Evolutionary conservation across 2,329 filamentous ascomycete genomes (phyloP).

Genomic region (Fusarium penzigii): DNA sequence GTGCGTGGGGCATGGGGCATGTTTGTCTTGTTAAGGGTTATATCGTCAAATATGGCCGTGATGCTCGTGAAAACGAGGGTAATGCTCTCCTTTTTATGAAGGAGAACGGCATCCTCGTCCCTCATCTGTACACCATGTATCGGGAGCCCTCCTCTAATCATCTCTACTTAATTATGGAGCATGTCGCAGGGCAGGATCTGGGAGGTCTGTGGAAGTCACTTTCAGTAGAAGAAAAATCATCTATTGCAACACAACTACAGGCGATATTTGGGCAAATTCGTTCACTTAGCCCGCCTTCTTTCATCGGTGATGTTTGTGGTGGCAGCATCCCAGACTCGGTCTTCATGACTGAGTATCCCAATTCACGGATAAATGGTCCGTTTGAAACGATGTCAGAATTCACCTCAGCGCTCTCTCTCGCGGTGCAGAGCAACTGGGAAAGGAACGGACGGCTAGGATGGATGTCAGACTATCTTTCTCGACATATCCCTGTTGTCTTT

Average conservation of each 20-base stretch:
- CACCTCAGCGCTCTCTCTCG: constrained; percentile 3
- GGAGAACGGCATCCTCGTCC: no score
- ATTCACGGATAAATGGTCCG: constrained; percentile 5
- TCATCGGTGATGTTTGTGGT: constrained; percentile 1
- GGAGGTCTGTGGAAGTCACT: constrained; percentile 5
- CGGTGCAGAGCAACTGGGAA: constrained; percentile 1
- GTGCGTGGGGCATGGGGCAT: background rate
- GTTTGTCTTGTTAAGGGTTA: constrained; percentile 1
- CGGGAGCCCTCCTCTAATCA: background rate
- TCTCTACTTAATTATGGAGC: constrained; percentile 13
- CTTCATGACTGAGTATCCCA: background rate
- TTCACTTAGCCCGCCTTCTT: background rate
- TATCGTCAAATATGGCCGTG: constrained; percentile 7
- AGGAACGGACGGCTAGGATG: constrained; percentile 1
- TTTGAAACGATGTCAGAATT: constrained; percentile 4
- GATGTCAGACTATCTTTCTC: constrained; percentile 4
- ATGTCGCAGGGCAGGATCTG: constrained; percentile 1
- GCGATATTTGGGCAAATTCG: constrained; percentile 2
- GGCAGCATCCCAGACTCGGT: background rate
- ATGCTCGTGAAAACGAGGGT: constrained; percentile 11
- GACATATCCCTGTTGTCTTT: constrained; percentile 2
- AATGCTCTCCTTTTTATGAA: constrained; percentile 9
- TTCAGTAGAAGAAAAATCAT: constrained; percentile 5
- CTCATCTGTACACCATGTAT: constrained; percentile 9
- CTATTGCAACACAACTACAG: constrained; percentile 5